Evolutionary conservation across 352 stramenopile species (phyloP).

Genomic region (Aphanomyces euteiches): DNA sequence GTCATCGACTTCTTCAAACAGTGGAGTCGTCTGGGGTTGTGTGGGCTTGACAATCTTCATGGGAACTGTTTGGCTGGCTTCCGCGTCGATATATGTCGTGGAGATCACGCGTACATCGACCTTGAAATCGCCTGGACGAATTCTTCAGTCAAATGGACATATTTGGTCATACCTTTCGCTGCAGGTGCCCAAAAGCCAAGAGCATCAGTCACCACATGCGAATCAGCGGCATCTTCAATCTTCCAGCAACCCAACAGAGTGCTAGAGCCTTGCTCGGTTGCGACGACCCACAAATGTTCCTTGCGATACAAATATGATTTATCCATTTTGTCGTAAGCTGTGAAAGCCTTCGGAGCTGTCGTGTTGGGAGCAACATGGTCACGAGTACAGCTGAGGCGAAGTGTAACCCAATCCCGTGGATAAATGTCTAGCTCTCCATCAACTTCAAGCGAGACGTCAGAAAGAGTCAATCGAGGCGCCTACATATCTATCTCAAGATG

Average conservation of each 20-base stretch:
- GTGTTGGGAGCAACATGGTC: slow-evolving; percentile 45
- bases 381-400: slow-evolving; percentile 51
- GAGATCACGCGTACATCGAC: slow-evolving; percentile 72
- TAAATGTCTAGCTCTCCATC: slow-evolving; percentile 67
- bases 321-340: slow-evolving; percentile 70
- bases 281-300: slow-evolving; percentile 68
- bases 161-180: slow-evolving; percentile 41
- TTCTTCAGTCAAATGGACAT: background rate
- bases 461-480: slow-evolving; percentile 32
- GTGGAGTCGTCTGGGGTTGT: background rate
- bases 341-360: slow-evolving; percentile 51
- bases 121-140: slow-evolving; percentile 54
- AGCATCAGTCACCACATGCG: slow-evolving; percentile 47
- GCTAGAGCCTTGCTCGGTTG: slow-evolving; percentile 55
- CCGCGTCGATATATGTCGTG: slow-evolving; percentile 49
- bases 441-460: slow-evolving; percentile 45
- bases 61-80: background rate
- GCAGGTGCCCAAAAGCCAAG: slow-evolving; percentile 62
- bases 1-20: slow-evolving; percentile 19
- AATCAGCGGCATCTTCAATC: slow-evolving; percentile 46
- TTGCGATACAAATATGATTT: slow-evolving; percentile 62
- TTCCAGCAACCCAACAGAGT: slow-evolving; percentile 68
- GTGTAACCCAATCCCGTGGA: slow-evolving; percentile 73
- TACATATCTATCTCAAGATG: background rate
- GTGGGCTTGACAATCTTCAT: slow-evolving; percentile 5